These are phyloP conservation scores for Thalia dealbata DNA, from an alignment of 176 grass and related monocot genomes.

Conservation along the genomic window DNA sequence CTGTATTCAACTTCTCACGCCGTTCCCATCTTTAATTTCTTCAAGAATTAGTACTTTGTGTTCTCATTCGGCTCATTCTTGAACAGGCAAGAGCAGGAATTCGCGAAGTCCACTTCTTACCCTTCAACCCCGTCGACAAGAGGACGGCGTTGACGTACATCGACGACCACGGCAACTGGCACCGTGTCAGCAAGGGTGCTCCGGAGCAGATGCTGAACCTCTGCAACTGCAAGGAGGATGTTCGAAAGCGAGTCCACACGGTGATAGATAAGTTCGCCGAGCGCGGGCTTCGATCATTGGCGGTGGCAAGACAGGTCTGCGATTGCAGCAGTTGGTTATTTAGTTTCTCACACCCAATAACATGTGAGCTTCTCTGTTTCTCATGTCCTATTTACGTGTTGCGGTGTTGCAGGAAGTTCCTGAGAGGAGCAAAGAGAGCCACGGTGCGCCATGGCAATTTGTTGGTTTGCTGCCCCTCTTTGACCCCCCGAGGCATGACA, in stretches of 20 bases:
- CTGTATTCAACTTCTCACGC: not conserved
- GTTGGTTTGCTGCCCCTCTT: slow-evolving; percentile 86
- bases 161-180: slow-evolving; percentile 66
- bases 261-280: slow-evolving; percentile 95
- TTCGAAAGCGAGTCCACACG: slow-evolving; percentile 49
- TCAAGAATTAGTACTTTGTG: too few relatives aligned
- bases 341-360: too few relatives aligned
- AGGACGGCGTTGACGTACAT: slow-evolving; percentile 95
- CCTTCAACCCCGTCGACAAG: slow-evolving; percentile 99
- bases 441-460: slow-evolving; percentile 86
- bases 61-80: not conserved
- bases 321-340: not conserved
- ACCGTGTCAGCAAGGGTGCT: slow-evolving; percentile 93
- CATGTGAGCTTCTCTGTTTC: too few relatives aligned
- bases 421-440: slow-evolving; percentile 65
- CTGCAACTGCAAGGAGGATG: slow-evolving; percentile 81
- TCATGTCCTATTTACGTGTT: too few relatives aligned
- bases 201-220: slow-evolving; percentile 93
- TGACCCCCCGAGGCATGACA: slow-evolving; percentile 93
- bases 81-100: slow-evolving; percentile 42
- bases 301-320: slow-evolving; percentile 75
- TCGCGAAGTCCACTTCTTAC: slow-evolving; percentile 90
- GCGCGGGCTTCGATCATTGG: slow-evolving; percentile 91
- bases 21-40: not conserved
- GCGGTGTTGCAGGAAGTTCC: slow-evolving; percentile 70